Percentiles rank a stretch among this genome's conserved stretches.
Evolutionary conservation across 1,284 basidiomycete genomes (phyloP).

Genomic region (Megacollybia platyphylla): DNA sequence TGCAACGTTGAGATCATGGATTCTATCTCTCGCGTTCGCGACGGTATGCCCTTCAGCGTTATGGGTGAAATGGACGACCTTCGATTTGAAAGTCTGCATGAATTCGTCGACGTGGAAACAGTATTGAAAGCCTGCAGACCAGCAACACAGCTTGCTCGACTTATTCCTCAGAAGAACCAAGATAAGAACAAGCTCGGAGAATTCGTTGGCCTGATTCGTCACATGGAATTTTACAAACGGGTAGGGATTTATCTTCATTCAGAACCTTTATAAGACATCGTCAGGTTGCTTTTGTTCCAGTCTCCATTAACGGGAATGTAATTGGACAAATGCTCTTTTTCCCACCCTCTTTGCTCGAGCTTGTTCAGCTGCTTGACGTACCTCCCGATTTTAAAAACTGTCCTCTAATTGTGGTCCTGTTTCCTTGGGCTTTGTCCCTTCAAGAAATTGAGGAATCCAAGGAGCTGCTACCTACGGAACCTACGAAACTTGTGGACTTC

Average conservation of each 20-base stretch:
- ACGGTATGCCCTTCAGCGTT: conserved; percentile 36
- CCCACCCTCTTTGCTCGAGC: conserved; percentile 15
- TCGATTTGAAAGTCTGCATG: conserved; percentile 31
- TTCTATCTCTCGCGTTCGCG: conserved; percentile 20
- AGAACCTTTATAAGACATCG: conserved; percentile 5
- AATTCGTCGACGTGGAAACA: conserved; percentile 27
- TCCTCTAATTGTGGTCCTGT: conserved; percentile 26
- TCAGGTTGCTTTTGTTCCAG: conserved; percentile 38
- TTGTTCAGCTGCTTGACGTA: conserved; percentile 17
- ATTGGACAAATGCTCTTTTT: conserved; percentile 28
- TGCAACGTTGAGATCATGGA: conserved; percentile 38
- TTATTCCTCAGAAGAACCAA: conserved; percentile 22
- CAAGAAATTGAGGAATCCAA: not conserved
- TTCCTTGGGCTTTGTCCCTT: conserved; percentile 32
- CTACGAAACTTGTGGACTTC: not conserved
- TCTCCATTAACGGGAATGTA: conserved; percentile 30
- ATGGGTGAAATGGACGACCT: conserved; percentile 28
- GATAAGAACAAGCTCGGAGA: conserved; percentile 22
- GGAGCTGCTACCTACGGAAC: not conserved
- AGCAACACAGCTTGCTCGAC: conserved; percentile 36
- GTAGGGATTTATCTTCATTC: conserved; percentile 15
- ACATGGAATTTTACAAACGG: conserved; percentile 31
- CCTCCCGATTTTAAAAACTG: conserved; percentile 13
- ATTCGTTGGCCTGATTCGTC: conserved; percentile 17
- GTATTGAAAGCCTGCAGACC: conserved; percentile 34